Evolutionary conservation across 495 filamentous ascomycete species (phyloP), one percentile per base, ranked within the genome.

Genomic region (Aspergillus mulundensis): DNA sequence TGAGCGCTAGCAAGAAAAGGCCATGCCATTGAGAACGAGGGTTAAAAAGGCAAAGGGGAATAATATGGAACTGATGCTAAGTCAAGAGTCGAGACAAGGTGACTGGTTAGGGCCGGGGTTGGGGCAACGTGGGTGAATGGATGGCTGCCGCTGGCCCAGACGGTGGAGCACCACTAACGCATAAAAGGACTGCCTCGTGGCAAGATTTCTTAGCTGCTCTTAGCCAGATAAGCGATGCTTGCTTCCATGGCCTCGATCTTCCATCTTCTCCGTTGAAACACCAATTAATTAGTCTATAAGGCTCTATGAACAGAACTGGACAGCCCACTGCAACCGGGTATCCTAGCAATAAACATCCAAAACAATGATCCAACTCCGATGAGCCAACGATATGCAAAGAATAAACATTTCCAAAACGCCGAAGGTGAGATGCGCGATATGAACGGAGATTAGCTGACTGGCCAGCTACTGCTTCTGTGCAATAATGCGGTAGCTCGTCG

Each of bases 401-500:
- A 25, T 24, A 14, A 21, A 19, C 46, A 50, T 43, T 53, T 54
- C 44, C 45, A 38, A 38, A 59, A 54, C 51, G 50, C 56, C 44
- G 36, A 36, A 19, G 32, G 14, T 10, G 43, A 24, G 40, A 15
- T 11, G 32, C 12, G 32, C 32, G 6, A 36, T 36, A 36, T 15
- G 32, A 36, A 5, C 36, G 16, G 36, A 40, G 36, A 14, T 14
- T 18, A 18, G 4, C 5, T 40, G 25, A 28, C 14, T 6, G 34
- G 6, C 34, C 52, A 48, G 60, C 53, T 61, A 53, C 11, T 56
- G 56, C 67, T 85, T 85, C 68, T 79, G 76, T 8, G 81, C 82
- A 50, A 85, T 76, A 58, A 84, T 77, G 57, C 81, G 81, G 51
- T 85, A 84, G 50, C 80, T 84, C 23, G 82, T 85, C 7, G 81